Conservation (phyloP, 345 rosid species). For the Anacardium occidentale region DNA sequence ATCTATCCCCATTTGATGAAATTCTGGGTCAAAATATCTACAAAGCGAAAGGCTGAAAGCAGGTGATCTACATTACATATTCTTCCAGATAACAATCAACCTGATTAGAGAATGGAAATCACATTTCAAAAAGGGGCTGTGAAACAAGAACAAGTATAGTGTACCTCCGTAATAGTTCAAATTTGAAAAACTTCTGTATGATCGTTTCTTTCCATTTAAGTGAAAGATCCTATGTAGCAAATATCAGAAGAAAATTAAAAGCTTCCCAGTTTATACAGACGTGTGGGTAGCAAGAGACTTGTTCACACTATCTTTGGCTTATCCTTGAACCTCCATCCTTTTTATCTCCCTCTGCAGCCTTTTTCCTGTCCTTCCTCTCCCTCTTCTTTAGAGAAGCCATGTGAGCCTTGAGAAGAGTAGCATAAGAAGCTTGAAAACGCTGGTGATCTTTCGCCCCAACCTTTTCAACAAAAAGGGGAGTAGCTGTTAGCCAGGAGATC, state of each 20-base stretch:
- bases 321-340: conserved; percentile 33
- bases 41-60: not conserved
- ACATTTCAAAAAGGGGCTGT: not conserved
- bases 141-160: conserved; percentile 12
- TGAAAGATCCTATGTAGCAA: not conserved
- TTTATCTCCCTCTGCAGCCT: conserved; percentile 58
- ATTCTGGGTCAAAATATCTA: not conserved
- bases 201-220: not conserved
- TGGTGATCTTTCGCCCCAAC: conserved; percentile 91
- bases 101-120: not conserved
- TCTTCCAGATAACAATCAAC: not conserved
- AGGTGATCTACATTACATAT: not conserved
- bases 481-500: conserved; percentile 10
- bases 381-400: conserved; percentile 89
- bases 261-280: conserved; percentile 7
- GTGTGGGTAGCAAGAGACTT: not conserved
- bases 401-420: conserved; percentile 85
- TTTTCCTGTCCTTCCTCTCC: conserved; percentile 89
- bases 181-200: not conserved
- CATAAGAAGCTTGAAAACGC: conserved; percentile 92
- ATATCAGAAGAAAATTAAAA: not conserved
- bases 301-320: conserved; percentile 37
- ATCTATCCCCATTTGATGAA: not conserved
- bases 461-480: conserved; percentile 33
- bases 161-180: conserved; percentile 17